Base-by-base conservation (phyloP, 805 yeast genomes). In the Kodamaea hsintzibuensis region DNA sequence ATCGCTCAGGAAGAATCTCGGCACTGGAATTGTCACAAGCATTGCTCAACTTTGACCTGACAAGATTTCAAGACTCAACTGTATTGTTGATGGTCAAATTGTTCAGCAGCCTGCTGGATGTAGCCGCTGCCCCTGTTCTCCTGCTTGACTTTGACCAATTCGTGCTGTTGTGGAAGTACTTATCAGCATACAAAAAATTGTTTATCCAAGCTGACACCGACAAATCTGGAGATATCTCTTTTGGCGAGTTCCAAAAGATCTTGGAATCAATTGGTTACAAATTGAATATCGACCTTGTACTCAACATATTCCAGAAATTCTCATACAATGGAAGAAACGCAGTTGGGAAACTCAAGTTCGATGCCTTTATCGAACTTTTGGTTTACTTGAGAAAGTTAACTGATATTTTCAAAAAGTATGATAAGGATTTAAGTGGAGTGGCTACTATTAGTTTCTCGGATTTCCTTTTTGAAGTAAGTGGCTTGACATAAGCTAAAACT, bases 321-420 rank as follows among this genome's bases (percentile, higher is more conserved):
- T 77, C 85, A 43, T 64, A 66, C 57, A 69, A 69, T 40, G 78
- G 73, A 19, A 68, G 62, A 14, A 53, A 65, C 7, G 55, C 67
- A 0, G 71, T 74, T 33, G 79, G 79, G 1, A 74, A 70, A 54
- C 65, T 90, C 69, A 84, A 88, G 55, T 90, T 90, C 67, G 96
- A 90, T 66, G 79, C 83, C 67, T 90, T 90, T 69, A 91, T 90
- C 22, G 96, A 90, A 65, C 79, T 89, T 51, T 77, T 90, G 59
- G 88, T 89, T 14, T 87, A 89, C 79, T 74, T 90, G 59, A 79
- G 89, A 64, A 82, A 89, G 57, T 79, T 88, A 58, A 89, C 96
- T 0, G 91, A 88, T 63, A 77, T 86, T 12, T 90, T 90, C 74
- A 87, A 88, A 62, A 85, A 84, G 64, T 88, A 81, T 66, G 96